Evolutionary conservation across 2,329 filamentous ascomycete genomes (phyloP).

Genomic region (Epichloe aotearoae): DNA sequence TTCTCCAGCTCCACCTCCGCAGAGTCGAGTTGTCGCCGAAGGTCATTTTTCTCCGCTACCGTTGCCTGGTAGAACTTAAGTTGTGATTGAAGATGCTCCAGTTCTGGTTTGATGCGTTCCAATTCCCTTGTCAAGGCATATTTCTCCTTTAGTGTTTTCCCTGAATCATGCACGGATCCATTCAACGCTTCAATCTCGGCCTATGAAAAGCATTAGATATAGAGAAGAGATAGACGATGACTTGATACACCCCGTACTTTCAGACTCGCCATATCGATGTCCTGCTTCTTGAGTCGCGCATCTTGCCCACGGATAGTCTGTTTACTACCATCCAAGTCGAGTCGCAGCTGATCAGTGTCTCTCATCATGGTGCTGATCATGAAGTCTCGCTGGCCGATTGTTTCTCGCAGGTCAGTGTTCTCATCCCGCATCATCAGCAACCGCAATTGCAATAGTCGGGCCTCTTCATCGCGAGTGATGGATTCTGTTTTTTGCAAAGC

Average conservation of each 20-base stretch:
- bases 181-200: conserved; percentile 59
- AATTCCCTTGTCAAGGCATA: conserved; percentile 38
- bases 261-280: conserved; percentile 32
- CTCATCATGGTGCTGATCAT: conserved; percentile 36
- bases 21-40: conserved; percentile 65
- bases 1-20: conserved; percentile 73
- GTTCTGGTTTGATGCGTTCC: conserved; percentile 38
- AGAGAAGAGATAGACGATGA: not conserved
- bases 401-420: conserved; percentile 52
- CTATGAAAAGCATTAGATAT: conserved; percentile 27
- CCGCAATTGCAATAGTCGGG: conserved; percentile 55
- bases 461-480: conserved; percentile 61
- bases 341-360: conserved; percentile 25
- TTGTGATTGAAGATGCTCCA: conserved; percentile 43
- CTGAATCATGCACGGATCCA: conserved; percentile 52
- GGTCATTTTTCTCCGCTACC: conserved; percentile 63
- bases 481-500: conserved; percentile 51
- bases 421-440: conserved; percentile 63
- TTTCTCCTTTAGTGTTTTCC: conserved; percentile 51
- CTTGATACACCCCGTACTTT: conserved; percentile 23
- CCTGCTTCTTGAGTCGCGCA: conserved; percentile 33
- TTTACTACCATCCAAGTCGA: conserved; percentile 30
- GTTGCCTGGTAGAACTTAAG: conserved; percentile 49
- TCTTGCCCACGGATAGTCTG: conserved; percentile 32
- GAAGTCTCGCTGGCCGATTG: conserved; percentile 46